Conservation (phyloP, 495 filamentous ascomycete species). For the Aspergillus saccharolyticus region DNA sequence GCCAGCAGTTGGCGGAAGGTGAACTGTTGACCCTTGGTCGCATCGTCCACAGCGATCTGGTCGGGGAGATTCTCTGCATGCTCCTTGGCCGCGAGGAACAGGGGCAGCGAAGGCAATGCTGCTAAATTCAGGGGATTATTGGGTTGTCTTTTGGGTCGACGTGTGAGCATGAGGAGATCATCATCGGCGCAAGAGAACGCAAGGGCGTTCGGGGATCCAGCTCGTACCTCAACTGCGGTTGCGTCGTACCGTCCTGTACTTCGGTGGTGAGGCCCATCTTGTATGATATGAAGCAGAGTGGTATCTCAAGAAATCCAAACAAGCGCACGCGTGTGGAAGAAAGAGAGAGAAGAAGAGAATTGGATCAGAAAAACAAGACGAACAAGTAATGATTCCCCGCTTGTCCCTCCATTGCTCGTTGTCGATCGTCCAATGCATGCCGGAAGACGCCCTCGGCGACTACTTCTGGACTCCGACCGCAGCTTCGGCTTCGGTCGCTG, state of each 20-base stretch:
- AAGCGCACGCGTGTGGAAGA: background rate
- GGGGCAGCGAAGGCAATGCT: constrained; percentile 60
- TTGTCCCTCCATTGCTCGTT: background rate
- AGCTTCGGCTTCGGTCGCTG: background rate
- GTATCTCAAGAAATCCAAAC: background rate
- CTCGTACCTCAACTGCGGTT: background rate
- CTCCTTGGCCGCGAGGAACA: constrained; percentile 59
- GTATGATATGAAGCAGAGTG: background rate
- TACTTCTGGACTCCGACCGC: background rate
- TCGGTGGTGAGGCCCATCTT: background rate
- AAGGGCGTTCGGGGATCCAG: no score
- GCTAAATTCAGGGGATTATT: constrained; percentile 13
- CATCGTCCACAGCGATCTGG: constrained; percentile 71
- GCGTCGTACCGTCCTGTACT: background rate
- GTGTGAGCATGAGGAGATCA: no score
- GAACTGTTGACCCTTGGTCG: constrained; percentile 63
- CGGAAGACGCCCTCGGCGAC: background rate
- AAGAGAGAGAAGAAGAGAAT: background rate
- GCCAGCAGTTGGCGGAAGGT: constrained; percentile 73
- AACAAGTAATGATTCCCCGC: background rate
- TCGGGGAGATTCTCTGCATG: constrained; percentile 55
- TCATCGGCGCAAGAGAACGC: no score
- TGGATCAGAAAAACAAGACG: background rate
- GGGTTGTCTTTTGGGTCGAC: no score
- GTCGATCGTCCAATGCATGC: background rate